These are phyloP conservation scores for Barnettozyma populi DNA, from an alignment of 805 yeast genomes.

Conservation along the genomic window DNA sequence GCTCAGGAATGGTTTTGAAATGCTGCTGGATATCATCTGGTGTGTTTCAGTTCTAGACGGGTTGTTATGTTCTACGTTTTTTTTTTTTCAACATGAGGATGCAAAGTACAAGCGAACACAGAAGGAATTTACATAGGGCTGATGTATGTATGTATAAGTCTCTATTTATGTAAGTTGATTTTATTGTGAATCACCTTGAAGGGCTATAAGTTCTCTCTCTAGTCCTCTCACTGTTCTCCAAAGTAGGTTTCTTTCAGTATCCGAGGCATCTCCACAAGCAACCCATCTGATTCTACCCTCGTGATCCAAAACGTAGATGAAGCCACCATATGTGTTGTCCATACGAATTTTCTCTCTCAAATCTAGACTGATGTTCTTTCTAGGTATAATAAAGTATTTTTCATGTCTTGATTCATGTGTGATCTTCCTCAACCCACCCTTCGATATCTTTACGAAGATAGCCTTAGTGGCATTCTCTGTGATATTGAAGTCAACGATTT, in stretches of 20 bases:
- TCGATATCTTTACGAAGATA: constrained; percentile 50
- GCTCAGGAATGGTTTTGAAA: not conserved
- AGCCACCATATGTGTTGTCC: constrained; percentile 78
- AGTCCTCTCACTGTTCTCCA: constrained; percentile 65
- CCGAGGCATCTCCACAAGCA: constrained; percentile 73
- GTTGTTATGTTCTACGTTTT: not conserved
- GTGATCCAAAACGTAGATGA: constrained; percentile 70
- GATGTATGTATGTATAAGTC: not conserved
- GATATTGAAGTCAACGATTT: constrained; percentile 69
- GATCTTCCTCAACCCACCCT: constrained; percentile 36
- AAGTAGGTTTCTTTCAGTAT: constrained; percentile 55
- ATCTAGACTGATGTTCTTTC: constrained; percentile 50
- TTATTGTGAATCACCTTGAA: constrained; percentile 3
- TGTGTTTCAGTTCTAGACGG: not conserved
- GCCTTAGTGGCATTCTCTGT: constrained; percentile 73
- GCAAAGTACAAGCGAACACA: no score
- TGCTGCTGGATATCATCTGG: not conserved
- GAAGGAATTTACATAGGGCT: not conserved
- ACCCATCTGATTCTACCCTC: constrained; percentile 84
- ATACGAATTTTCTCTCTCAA: constrained; percentile 56
- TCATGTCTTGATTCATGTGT: constrained; percentile 47
- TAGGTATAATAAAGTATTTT: constrained; percentile 59
- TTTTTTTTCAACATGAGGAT: no score
- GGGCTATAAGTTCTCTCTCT: constrained; percentile 38
- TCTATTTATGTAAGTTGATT: no score